These are phyloP conservation scores for Magnaporthiopsis rhizophila DNA, from an alignment of 2,329 filamentous ascomycete genomes.

Conservation along the genomic window DNA sequence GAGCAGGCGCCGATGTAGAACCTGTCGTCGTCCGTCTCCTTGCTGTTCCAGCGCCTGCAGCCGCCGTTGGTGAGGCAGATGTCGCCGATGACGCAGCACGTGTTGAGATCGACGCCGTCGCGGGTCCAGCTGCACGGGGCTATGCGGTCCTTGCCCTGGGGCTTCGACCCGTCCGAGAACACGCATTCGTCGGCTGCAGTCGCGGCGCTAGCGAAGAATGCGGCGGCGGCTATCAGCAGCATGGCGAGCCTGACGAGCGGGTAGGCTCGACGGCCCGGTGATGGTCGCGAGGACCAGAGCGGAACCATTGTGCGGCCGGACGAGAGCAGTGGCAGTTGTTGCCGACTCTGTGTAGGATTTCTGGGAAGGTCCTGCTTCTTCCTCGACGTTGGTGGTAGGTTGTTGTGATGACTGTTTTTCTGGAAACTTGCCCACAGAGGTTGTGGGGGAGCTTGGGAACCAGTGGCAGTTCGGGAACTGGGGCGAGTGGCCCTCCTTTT, in stretches of 20 bases:
- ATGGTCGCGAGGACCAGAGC: not conserved
- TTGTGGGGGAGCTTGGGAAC: not conserved
- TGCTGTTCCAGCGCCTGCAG: not conserved
- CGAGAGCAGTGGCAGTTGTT: too few species aligned
- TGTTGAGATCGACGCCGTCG: not conserved
- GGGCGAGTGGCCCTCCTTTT: not conserved
- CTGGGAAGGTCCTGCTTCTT: not conserved
- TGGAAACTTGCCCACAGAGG: not conserved
- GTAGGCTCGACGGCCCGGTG: too few species aligned
- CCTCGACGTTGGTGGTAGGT: not conserved
- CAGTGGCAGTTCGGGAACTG: not conserved
- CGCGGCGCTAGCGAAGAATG: not conserved
- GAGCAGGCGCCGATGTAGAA: constrained; percentile 2
- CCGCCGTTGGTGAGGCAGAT: constrained; percentile 2
- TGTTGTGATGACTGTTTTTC: not conserved
- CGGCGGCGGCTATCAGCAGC: not conserved
- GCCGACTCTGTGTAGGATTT: not conserved
- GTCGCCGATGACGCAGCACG: constrained; percentile 4
- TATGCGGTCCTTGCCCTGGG: not conserved
- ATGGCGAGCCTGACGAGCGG: not conserved
- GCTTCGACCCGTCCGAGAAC: not conserved
- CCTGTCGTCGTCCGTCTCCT: not conserved
- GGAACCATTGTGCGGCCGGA: not conserved
- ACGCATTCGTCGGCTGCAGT: not conserved
- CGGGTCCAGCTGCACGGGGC: not conserved